A percentile compares a stretch with the other conserved stretches of the same genome.
Evolutionary conservation across 2,329 filamentous ascomycete species (phyloP).

Genomic region (Neofusicoccum kwambonambiense): DNA sequence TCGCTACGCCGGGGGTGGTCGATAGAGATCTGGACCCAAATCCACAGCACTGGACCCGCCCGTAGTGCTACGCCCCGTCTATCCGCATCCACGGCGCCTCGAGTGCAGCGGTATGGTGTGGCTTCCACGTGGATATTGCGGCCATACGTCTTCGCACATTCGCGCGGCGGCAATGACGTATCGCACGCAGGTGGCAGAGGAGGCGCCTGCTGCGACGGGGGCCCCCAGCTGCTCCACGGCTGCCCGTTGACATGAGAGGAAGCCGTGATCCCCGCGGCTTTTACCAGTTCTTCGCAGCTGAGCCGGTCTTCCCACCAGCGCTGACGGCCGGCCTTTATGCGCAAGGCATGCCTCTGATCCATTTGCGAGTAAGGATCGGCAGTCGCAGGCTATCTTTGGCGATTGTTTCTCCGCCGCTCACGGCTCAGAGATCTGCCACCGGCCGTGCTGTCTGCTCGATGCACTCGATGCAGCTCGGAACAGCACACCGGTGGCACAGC

Average conservation of each 20-base stretch:
- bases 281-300: background rate
- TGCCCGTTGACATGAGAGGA: background rate
- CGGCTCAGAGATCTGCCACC: background rate
- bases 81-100: background rate
- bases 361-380: slow-evolving; percentile 7
- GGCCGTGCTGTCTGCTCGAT: background rate
- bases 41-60: slow-evolving; percentile 15
- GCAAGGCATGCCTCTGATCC: slow-evolving; percentile 3
- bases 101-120: background rate
- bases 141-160: background rate
- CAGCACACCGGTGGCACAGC: background rate
- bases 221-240: background rate
- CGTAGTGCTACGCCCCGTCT: background rate
- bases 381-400: background rate
- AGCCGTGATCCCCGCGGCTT: background rate
- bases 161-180: background rate
- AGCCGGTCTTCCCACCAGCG: background rate
- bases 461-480: slow-evolving; percentile 9
- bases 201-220: background rate
- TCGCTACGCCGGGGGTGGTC: slow-evolving; percentile 12
- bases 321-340: slow-evolving; percentile 1
- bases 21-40: slow-evolving; percentile 14
- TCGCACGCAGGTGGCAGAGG: background rate
- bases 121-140: slow-evolving; percentile 12
- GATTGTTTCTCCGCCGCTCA: background rate